Conservation (phyloP, 208 protist genomes). For the Polymyxa betae region DNA sequence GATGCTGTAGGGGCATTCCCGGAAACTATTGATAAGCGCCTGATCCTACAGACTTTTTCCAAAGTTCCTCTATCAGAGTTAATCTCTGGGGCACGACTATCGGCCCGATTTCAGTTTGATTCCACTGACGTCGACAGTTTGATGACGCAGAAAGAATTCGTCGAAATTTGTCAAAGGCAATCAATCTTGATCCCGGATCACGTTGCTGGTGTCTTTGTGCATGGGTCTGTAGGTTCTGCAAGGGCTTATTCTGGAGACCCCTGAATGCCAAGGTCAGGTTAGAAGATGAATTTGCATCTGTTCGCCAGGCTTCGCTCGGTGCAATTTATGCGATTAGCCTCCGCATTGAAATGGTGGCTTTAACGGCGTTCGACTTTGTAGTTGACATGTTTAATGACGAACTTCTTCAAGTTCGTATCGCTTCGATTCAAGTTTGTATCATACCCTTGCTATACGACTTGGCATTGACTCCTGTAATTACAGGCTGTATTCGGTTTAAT, state of each 20-base stretch:
- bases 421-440: not conserved
- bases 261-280: not conserved
- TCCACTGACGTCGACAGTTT: not conserved
- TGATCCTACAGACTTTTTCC: not conserved
- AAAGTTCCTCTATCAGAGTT: not conserved
- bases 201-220: not conserved
- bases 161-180: not conserved
- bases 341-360: not conserved
- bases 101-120: not conserved
- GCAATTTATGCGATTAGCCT: not conserved
- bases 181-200: not conserved
- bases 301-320: not conserved
- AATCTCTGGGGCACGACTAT: not conserved
- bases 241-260: too few relatives aligned
- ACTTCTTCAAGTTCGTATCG: not conserved
- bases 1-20: not conserved
- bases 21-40: not conserved
- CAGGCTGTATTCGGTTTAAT: too few relatives aligned
- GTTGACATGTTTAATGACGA: slow-evolving; percentile 7
- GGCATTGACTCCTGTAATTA: not conserved
- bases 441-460: not conserved
- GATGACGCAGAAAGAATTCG: not conserved
- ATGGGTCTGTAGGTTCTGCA: not conserved
- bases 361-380: not conserved
- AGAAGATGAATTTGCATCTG: not conserved